A percentile compares a stretch with the other conserved stretches of the same genome.
These are phyloP conservation scores for Termitomyces sp. DNA, from an alignment of 768 basidiomycete species.

Conservation along the genomic window DNA sequence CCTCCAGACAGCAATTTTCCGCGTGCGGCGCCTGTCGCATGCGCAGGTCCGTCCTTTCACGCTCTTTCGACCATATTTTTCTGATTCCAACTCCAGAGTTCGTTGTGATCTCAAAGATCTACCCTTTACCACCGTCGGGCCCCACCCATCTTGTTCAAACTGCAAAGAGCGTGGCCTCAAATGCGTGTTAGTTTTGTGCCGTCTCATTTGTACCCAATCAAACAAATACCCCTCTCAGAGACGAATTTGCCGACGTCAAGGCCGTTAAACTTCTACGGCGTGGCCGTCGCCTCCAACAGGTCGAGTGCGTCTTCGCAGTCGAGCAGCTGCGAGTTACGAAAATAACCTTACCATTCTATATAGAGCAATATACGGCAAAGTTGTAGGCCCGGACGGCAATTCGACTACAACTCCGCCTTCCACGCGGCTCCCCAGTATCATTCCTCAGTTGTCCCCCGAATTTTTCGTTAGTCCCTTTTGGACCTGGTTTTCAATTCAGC, in stretches of 20 bases:
- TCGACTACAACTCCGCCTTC: slow-evolving; percentile 27
- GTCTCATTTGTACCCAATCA: background rate
- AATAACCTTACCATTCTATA: slow-evolving; percentile 4
- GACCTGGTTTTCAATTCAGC: slow-evolving; percentile 77
- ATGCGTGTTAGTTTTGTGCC: slow-evolving; percentile 74
- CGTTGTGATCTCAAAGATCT: slow-evolving; percentile 92
- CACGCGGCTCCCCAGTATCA: slow-evolving; percentile 43
- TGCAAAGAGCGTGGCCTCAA: slow-evolving; percentile 85
- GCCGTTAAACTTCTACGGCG: slow-evolving; percentile 81
- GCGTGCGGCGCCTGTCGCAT: slow-evolving; percentile 92
- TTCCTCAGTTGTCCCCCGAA: slow-evolving; percentile 67
- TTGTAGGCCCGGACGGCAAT: slow-evolving; percentile 36
- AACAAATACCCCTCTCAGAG: slow-evolving; percentile 38
- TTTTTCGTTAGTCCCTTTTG: slow-evolving; percentile 89
- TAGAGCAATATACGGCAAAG: slow-evolving; percentile 78
- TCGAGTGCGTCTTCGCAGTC: slow-evolving; percentile 51
- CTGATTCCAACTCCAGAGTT: slow-evolving; percentile 47
- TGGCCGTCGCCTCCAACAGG: slow-evolving; percentile 76
- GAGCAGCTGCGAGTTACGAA: background rate
- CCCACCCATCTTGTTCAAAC: slow-evolving; percentile 69
- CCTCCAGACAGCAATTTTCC: slow-evolving; percentile 80
- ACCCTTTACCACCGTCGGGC: slow-evolving; percentile 41
- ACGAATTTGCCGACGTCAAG: slow-evolving; percentile 89
- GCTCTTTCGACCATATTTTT: background rate
- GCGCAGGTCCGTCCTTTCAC: slow-evolving; percentile 50